Conservation (phyloP, 2,329 filamentous ascomycete genomes). For the Aspergillus japonicus region DNA sequence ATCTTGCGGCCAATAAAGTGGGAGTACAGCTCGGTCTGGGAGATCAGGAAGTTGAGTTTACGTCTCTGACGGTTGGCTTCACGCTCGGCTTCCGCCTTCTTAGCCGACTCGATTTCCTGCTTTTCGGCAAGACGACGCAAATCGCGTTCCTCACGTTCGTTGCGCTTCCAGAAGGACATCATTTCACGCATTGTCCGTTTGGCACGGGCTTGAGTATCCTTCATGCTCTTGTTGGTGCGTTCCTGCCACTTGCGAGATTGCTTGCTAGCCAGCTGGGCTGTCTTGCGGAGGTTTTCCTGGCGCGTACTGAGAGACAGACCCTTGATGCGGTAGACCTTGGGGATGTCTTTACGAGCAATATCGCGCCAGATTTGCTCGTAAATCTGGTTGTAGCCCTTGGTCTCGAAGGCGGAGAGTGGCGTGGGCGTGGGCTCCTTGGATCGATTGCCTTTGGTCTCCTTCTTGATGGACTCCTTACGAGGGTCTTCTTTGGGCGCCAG, state of each 20-base stretch:
- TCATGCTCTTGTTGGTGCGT: constrained; percentile 96
- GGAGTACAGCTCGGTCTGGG: constrained; percentile 96
- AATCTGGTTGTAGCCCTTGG: constrained; percentile 93
- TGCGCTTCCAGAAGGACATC: constrained; percentile 99
- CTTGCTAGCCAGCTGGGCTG: constrained; percentile 91
- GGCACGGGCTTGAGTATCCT: constrained; percentile 92
- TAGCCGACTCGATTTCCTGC: constrained; percentile 93
- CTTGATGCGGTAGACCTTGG: constrained; percentile 87
- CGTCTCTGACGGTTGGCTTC: constrained; percentile 97
- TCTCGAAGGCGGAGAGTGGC: constrained; percentile 68
- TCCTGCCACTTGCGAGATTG: constrained; percentile 97
- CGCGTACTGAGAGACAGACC: constrained; percentile 81
- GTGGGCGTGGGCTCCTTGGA: constrained; percentile 46
- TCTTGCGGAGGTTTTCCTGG: constrained; percentile 95
- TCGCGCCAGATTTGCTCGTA: constrained; percentile 98
- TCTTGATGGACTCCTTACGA: constrained; percentile 44
- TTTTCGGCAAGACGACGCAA: constrained; percentile 89
- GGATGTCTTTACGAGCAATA: constrained; percentile 87
- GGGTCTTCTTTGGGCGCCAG: constrained; percentile 61
- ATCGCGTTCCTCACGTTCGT: constrained; percentile 95
- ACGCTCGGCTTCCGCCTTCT: constrained; percentile 93
- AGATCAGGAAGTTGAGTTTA: constrained; percentile 99
- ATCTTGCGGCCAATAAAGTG: constrained; percentile 99
- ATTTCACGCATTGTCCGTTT: constrained; percentile 99
- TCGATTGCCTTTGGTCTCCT: constrained; percentile 41